Base-by-base conservation (phyloP, 2,329 filamentous ascomycete species). In the Simplicillium sp. region DNA sequence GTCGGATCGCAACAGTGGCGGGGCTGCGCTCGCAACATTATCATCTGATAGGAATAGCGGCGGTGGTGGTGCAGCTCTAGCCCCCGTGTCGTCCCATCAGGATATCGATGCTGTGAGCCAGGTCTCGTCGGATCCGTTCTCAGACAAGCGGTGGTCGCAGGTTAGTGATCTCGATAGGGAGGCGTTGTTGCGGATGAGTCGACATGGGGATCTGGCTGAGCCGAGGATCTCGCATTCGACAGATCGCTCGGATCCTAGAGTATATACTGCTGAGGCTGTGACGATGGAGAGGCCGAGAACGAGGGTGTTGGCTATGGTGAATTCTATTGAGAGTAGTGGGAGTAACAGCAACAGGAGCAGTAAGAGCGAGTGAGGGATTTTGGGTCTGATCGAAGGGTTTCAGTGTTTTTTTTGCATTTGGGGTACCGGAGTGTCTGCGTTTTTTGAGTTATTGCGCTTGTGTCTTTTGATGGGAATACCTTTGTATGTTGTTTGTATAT, bases 271-370 rank as follows among this genome's bases (percentile, higher is more conserved):
- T 3, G 63, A 74, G 52, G 67, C 63, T n/a, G 59, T 75, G 38
- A 56, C 55, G 34, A 46, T 67, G 16, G 60, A 66, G 48, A 55
- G 56, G 43, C 63, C 68, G 9, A 54, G 60, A 47, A 68, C 67
- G 12, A 55, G 65, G 29, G 75, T 79, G 20, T 53, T 74, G 36
- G 63, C 66, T 36, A 75, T 79, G 71, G 72, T 79, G 32, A 65
- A 77, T 50, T 67, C 59, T 44, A 65, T 78, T 44, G 75, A 79
- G 62, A 64, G 55, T 29, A 54, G 63, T 34, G 62, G 64, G 17
- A 54, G 49, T 4, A 74, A 69, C 44, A 46, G 40, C 44, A 49
- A 13, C 46, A 43, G 33, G 35, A 36, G 35, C 16, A 13, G 29
- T 37, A 13, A 36, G 16, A 18, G 28, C 9, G 3, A 28, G 14